A percentile compares a stretch with the other conserved stretches of the same genome.
Evolutionary conservation across 805 yeast genomes (phyloP).

Genomic region (Danielozyma ontarioensis): DNA sequence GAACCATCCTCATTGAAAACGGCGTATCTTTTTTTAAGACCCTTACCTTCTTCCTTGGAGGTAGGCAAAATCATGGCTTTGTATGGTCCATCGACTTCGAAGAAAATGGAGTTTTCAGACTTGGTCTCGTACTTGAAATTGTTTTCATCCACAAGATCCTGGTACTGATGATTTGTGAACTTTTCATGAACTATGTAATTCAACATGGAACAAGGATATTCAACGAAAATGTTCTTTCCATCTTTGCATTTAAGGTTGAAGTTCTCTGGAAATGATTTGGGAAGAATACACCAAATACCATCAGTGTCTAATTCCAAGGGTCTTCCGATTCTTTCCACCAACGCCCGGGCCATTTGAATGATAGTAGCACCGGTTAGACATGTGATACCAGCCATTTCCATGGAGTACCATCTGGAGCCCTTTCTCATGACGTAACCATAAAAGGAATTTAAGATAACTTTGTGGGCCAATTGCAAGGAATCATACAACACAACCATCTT

Average conservation of each 20-base stretch:
- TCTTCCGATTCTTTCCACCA: slow-evolving; percentile 90
- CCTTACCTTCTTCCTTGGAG: slow-evolving; percentile 95
- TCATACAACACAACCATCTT: slow-evolving; percentile 93
- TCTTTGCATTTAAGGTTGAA: slow-evolving; percentile 63
- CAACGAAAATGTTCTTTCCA: slow-evolving; percentile 72
- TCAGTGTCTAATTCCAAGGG: slow-evolving; percentile 97
- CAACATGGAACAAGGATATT: slow-evolving; percentile 95
- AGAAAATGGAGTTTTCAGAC: slow-evolving; percentile 91
- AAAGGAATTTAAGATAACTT: slow-evolving; percentile 91
- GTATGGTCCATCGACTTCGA: slow-evolving; percentile 98
- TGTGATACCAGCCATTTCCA: slow-evolving; percentile 99
- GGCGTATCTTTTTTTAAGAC: slow-evolving; percentile 92
- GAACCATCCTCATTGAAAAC: slow-evolving; percentile 94
- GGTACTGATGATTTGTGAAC: slow-evolving; percentile 94
- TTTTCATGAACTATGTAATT: slow-evolving; percentile 86
- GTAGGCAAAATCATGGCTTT: slow-evolving; percentile 97
- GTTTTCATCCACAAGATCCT: slow-evolving; percentile 69
- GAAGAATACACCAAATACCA: slow-evolving; percentile 99
- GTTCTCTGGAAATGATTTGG: slow-evolving; percentile 89
- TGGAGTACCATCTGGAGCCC: slow-evolving; percentile 98
- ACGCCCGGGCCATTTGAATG: slow-evolving; percentile 90
- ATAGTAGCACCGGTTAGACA: slow-evolving; percentile 97
- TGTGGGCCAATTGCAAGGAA: slow-evolving; percentile 93
- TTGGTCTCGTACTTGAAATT: slow-evolving; percentile 65
- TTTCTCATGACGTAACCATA: slow-evolving; percentile 99